phyloP scores from a whole-genome alignment of 2,329 filamentous ascomycete species.

The Balansia obtecta region DNA sequence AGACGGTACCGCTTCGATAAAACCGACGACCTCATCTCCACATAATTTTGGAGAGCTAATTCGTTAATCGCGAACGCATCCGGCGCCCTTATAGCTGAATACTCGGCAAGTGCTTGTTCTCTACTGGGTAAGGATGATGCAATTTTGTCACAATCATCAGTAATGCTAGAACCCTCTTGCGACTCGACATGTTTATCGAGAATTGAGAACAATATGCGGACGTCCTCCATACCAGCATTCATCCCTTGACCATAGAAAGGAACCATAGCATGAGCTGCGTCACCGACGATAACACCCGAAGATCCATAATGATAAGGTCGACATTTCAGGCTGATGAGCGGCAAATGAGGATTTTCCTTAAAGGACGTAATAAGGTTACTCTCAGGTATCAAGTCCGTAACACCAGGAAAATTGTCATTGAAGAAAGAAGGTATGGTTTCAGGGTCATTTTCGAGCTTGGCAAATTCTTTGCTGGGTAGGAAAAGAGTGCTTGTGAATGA shows the following conservation, averaged over 20 bases:
- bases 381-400: slow-evolving; percentile 57
- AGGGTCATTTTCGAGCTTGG: slow-evolving; percentile 50
- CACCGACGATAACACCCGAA: slow-evolving; percentile 75
- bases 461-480: slow-evolving; percentile 59
- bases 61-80: slow-evolving; percentile 90
- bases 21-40: slow-evolving; percentile 85
- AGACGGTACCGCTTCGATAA: slow-evolving; percentile 64
- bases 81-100: slow-evolving; percentile 58
- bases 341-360: slow-evolving; percentile 71
- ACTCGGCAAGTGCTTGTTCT: slow-evolving; percentile 56
- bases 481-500: slow-evolving; percentile 95
- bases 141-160: slow-evolving; percentile 20
- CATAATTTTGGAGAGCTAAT: slow-evolving; percentile 79
- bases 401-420: slow-evolving; percentile 73
- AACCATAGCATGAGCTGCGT: slow-evolving; percentile 95
- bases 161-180: slow-evolving; percentile 28
- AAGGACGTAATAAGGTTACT: slow-evolving; percentile 64
- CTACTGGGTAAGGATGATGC: slow-evolving; percentile 42
- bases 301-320: slow-evolving; percentile 70
- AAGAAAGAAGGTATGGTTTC: slow-evolving; percentile 60
- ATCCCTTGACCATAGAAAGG: slow-evolving; percentile 98
- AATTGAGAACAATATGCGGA: slow-evolving; percentile 72
- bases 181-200: slow-evolving; percentile 54
- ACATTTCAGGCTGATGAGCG: slow-evolving; percentile 89
- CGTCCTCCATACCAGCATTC: slow-evolving; percentile 92